Evolutionary conservation across 2,329 filamentous ascomycete genomes (phyloP).

Genomic region (Diaporthe citri): DNA sequence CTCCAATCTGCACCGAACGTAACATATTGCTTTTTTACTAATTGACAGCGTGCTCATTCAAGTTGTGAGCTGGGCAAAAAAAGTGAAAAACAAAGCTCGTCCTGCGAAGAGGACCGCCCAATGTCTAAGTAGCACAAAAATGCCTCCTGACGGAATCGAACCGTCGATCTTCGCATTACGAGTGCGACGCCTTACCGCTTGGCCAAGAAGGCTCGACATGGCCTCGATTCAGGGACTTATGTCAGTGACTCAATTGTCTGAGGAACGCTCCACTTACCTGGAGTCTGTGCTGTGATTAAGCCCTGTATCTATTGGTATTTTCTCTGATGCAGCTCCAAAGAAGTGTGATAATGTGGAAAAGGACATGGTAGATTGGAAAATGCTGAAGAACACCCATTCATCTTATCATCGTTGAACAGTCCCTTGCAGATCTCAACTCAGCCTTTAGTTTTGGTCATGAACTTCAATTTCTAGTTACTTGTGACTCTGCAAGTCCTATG

Average conservation of each 20-base stretch:
- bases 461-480: background rate
- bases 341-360: no score
- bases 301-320: no score
- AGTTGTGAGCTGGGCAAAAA: background rate
- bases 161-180: slow-evolving; percentile 39
- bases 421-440: no score
- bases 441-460: no score
- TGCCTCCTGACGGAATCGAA: slow-evolving; percentile 38
- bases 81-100: background rate
- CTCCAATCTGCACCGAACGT: background rate
- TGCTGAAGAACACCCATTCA: no score
- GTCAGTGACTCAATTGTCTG: rapidly evolving
- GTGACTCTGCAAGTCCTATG: background rate
- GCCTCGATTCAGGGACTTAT: rapidly evolving
- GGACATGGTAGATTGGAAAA: no score
- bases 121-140: background rate
- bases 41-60: background rate
- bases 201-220: slow-evolving; percentile 29
- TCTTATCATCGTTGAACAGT: no score
- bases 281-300: no score
- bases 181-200: slow-evolving; percentile 40
- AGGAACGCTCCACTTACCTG: no score
- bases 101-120: background rate
- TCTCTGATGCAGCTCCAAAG: no score
- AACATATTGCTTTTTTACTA: background rate